phyloP scores from a whole-genome alignment of 2,329 filamentous ascomycete genomes.

The Talaromyces sp. region DNA sequence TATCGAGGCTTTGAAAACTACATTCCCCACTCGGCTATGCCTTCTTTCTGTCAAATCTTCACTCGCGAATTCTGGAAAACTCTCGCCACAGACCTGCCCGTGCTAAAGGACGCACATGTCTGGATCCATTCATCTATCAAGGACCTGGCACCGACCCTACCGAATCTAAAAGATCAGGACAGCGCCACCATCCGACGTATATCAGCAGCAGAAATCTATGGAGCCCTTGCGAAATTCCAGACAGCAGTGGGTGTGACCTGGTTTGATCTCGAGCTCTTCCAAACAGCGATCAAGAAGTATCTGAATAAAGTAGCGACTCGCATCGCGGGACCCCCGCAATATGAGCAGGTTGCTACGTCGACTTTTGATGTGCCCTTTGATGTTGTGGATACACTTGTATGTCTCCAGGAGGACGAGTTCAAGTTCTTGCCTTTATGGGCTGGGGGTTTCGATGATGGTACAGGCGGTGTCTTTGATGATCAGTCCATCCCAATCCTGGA shows the following conservation, averaged over 20 bases:
- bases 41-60: conserved; percentile 28
- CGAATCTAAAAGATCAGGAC: conserved; percentile 11
- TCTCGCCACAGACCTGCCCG: background rate
- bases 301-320: background rate
- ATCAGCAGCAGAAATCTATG: background rate
- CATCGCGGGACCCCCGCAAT: background rate
- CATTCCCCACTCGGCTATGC: conserved; percentile 23
- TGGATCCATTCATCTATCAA: conserved; percentile 2
- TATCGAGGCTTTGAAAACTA: conserved; percentile 21
- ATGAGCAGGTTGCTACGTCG: background rate
- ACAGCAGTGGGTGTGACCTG: background rate
- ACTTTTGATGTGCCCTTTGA: conserved; percentile 21
- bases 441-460: conserved; percentile 55
- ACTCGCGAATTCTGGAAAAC: conserved; percentile 34
- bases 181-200: conserved; percentile 1
- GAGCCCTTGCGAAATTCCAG: background rate
- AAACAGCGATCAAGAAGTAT: background rate
- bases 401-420: conserved; percentile 57
- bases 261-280: background rate
- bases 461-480: conserved; percentile 50
- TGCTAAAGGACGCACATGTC: conserved; percentile 10
- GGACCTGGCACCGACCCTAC: conserved; percentile 5
- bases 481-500: conserved; percentile 35
- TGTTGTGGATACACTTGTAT: conserved; percentile 48
- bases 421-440: conserved; percentile 66